Conservation (phyloP, 257 asterid species). For the Solanum etuberosum region DNA sequence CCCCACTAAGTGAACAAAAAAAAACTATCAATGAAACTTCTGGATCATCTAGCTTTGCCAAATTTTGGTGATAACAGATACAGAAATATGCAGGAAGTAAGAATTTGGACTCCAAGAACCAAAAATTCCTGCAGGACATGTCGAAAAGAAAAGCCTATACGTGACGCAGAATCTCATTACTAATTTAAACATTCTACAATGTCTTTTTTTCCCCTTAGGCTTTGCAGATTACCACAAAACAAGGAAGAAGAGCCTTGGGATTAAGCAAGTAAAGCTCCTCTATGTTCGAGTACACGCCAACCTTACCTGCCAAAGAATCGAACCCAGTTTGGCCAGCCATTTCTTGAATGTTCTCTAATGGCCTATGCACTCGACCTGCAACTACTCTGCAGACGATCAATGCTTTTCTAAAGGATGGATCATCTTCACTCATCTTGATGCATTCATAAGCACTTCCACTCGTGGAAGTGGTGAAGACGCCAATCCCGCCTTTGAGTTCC, state of each 20-base stretch:
- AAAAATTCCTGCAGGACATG: neutral
- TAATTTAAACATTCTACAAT: neutral
- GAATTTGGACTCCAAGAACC: neutral
- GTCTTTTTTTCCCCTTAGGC: slow-evolving; percentile 10
- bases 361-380: slow-evolving; percentile 91
- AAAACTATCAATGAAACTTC: neutral
- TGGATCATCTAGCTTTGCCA: neutral
- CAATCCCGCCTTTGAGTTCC: slow-evolving; percentile 47
- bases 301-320: slow-evolving; percentile 87
- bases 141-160: slow-evolving; percentile 2
- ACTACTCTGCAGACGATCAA: slow-evolving; percentile 81
- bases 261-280: slow-evolving; percentile 91
- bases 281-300: slow-evolving; percentile 71
- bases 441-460: slow-evolving; percentile 79
- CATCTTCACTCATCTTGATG: slow-evolving; percentile 21
- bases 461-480: slow-evolving; percentile 79
- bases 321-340: slow-evolving; percentile 63
- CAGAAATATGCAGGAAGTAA: neutral
- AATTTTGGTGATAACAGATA: neutral
- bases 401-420: slow-evolving; percentile 37
- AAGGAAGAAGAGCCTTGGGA: slow-evolving; percentile 81
- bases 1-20: neutral
- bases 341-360: slow-evolving; percentile 65
- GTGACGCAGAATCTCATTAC: neutral
- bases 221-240: slow-evolving; percentile 84